Evolutionary conservation across 139 green algal species (phyloP), one percentile per base, ranked within the genome.

Genomic region (Chlorella sp.): DNA sequence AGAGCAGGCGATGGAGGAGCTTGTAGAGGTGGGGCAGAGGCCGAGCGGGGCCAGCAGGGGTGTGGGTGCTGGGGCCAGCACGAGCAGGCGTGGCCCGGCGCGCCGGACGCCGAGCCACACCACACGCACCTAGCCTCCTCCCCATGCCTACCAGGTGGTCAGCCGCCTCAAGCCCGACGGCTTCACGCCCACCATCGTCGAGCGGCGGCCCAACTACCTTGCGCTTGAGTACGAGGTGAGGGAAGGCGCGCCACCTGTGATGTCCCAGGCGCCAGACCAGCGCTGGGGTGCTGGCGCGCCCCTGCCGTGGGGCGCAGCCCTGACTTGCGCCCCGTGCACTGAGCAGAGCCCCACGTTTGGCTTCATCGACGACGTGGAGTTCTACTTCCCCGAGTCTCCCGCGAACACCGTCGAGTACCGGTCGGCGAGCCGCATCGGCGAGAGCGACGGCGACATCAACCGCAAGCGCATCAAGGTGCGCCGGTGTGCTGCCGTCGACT

Each of bases 321-420:
- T n/a, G n/a, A n/a, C n/a, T n/a, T n/a, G n/a, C n/a, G n/a, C n/a
- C n/a, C n/a, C n/a, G n/a, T n/a, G n/a, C n/a, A n/a, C n/a, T n/a
- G n/a, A n/a, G 55, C 82, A 94, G 84, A 93, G 80, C 75, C 89
- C 91, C 6, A 90, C 87, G 15, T 93, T 98, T 75, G 93, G 95
- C 77, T 97, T 98, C 76, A 88, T 97, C 67, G 95, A 98, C 71
- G 94, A 98, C 73, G 92, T 98, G 14, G 95, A 98, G 78, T 91
- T 93, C 60, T 93, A 67, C 48, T 93, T 93, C 59, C 75, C 88
- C 25, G 65, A 72, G 27, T 80, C 85, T 15, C 74, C 83, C 27
- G 35, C 64, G 23, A 71, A 41, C 14, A 71, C 78, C 27, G 89
- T 94, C 12, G 85, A 95, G 85, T 93, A 82, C 62, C 58, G 73